A percentile compares a stretch with the other conserved stretches of the same genome.
Evolutionary conservation across 257 asterid genomes (phyloP).

Genomic region (Rauvolfia tetraphylla): DNA sequence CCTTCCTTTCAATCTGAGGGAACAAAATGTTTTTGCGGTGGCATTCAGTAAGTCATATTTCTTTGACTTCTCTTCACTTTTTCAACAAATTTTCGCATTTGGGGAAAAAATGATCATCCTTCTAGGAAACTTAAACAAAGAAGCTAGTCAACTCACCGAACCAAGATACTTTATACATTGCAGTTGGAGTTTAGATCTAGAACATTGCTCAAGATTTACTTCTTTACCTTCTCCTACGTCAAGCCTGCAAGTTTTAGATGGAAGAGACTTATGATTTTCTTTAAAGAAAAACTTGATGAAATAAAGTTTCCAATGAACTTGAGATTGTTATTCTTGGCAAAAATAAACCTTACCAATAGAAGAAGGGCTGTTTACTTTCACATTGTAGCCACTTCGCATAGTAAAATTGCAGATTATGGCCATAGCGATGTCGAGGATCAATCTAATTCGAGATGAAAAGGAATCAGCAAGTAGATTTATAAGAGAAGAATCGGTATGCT

Average conservation of each 20-base stretch:
- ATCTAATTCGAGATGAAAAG: slow-evolving; percentile 36
- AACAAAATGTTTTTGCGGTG: neutral
- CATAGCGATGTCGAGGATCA: slow-evolving; percentile 88
- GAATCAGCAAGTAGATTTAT: neutral
- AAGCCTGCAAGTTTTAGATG: slow-evolving; percentile 41
- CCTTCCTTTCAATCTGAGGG: slow-evolving; percentile 61
- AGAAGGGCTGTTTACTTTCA: slow-evolving; percentile 76
- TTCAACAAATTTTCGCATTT: neutral
- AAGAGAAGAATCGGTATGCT: neutral
- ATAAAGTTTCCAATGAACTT: neutral
- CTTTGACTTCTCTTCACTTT: neutral
- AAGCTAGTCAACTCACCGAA: slow-evolving; percentile 49
- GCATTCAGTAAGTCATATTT: neutral
- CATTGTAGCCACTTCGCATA: slow-evolving; percentile 72
- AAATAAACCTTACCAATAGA: slow-evolving; percentile 62
- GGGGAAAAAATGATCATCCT: neutral
- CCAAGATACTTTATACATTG: slow-evolving; percentile 91
- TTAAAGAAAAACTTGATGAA: neutral
- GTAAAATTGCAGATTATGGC: slow-evolving; percentile 82
- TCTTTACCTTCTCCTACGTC: slow-evolving; percentile 86
- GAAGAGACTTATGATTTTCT: neutral
- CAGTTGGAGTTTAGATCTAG: slow-evolving; percentile 66
- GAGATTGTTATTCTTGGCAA: neutral
- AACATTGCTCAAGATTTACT: slow-evolving; percentile 70
- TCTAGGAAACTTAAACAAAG: neutral